phyloP scores from a whole-genome alignment of 2,329 filamentous ascomycete species.

The Trichophyton benhamiae region DNA sequence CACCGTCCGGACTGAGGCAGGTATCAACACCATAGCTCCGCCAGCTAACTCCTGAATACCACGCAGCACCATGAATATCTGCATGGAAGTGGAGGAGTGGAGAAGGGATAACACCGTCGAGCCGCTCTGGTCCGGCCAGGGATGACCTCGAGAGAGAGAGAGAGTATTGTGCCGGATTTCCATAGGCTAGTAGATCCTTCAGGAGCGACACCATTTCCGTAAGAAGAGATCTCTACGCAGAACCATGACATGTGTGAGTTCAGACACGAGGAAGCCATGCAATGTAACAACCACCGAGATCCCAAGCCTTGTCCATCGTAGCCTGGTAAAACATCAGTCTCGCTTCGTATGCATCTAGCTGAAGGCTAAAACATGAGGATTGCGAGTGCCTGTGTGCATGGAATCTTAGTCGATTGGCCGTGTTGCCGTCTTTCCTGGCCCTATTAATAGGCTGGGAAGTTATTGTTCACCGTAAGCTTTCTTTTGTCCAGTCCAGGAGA shows the following conservation, averaged over 20 bases:
- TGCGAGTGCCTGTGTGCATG: background rate
- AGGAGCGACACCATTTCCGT: background rate
- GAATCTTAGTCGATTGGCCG: background rate
- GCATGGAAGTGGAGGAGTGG: background rate
- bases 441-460: background rate
- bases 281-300: background rate
- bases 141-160: background rate
- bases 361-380: background rate
- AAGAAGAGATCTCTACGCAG: background rate
- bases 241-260: background rate
- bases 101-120: background rate
- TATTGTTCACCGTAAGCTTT: background rate
- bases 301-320: background rate
- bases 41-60: background rate
- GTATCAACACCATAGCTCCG: background rate
- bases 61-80: background rate
- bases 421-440: background rate
- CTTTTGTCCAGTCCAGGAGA: background rate
- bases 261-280: background rate
- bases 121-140: background rate
- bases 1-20: too few relatives aligned
- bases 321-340: background rate
- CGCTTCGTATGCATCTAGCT: background rate
- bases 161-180: background rate
- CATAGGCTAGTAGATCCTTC: background rate